Evolutionary conservation across 345 rosid species (phyloP).

Genomic region (Chamaenerion angustifolium): DNA sequence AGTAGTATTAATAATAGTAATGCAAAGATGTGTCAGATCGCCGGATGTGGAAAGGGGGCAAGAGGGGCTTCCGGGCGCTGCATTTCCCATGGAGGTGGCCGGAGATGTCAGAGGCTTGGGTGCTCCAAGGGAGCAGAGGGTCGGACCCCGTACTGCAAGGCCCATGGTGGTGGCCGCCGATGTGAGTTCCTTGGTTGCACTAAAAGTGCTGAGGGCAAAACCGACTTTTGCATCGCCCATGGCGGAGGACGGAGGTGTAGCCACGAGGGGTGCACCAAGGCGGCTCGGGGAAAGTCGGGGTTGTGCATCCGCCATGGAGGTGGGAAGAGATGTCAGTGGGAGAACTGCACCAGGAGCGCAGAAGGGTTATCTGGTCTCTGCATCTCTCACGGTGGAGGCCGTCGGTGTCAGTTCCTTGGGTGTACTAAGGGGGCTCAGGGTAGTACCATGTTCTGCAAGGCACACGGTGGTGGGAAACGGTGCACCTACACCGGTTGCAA

Average conservation of each 20-base stretch:
- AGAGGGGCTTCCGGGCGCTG: constrained; percentile 99
- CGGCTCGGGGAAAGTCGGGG: constrained; percentile 96
- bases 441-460: constrained; percentile 95
- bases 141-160: constrained; percentile 96
- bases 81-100: constrained; percentile 98
- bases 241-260: constrained; percentile 96
- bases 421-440: constrained; percentile 99
- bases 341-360: constrained; percentile 81
- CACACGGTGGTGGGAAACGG: constrained; percentile 97
- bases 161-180: constrained; percentile 97
- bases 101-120: constrained; percentile 82
- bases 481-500: constrained; percentile 68
- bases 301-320: constrained; percentile 95
- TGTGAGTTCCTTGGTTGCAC: constrained; percentile 95
- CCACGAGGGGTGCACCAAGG: constrained; percentile 66
- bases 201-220: constrained; percentile 96
- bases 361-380: constrained; percentile 98
- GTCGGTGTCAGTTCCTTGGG: constrained; percentile 64
- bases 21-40: constrained; percentile 70
- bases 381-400: constrained; percentile 97
- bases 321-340: constrained; percentile 85
- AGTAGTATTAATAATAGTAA: constrained; percentile 38
- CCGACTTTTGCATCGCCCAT: constrained; percentile 92
- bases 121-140: constrained; percentile 99
- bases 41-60: constrained; percentile 96